Base-by-base conservation (phyloP, 345 rosid genomes). In the Linum lewisii region DNA sequence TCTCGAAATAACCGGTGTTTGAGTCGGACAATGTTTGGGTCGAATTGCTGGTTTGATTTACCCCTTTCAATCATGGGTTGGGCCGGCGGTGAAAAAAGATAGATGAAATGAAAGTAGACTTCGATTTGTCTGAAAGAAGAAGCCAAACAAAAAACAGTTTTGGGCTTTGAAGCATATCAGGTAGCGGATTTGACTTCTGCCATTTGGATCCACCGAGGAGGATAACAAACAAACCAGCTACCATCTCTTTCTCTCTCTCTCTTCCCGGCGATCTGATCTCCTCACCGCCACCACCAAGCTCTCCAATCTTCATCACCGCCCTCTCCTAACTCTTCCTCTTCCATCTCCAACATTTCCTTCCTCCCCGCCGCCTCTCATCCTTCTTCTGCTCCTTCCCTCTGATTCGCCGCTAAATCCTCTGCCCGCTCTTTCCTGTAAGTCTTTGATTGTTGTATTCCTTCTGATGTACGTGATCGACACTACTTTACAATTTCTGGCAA, bases 391-490 rank as follows among this genome's bases (percentile, higher is more conserved):
- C 63, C 88, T 7, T 65, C 84, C 24, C 18, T 57, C 57, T 71
- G 59, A 23, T 49, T 67, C 77, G 1, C 52, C 42, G 4, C 78
- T 78, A 6, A 67, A 68, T 62, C 69, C 68, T 63, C 66, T 4
- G 49, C 16, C 22, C 68, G 69, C 50, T 81, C 89, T 37, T 73
- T 85, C 66, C 64, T 78, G 99, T 92, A 62, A 74, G 93, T 76
- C 14, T 37, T 24, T 16, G 19, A n/a, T 14, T 23, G 16, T 20
- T 58, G 22, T 2, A 22, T 5, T 2, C 34, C 5, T 37, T 47
- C 23, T 25, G 1, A 18, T 11, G 6, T 15, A 16, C 5, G 18
- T 15, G 21, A 44, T 25, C n/a, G n/a, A 49, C 13, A 44, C 1
- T 7, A 16, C 34, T 29, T 8, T 29, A 29, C 34, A 29, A 29